phyloP scores from a whole-genome alignment of 2,329 filamentous ascomycete species.

The Talaromyces sp. region DNA sequence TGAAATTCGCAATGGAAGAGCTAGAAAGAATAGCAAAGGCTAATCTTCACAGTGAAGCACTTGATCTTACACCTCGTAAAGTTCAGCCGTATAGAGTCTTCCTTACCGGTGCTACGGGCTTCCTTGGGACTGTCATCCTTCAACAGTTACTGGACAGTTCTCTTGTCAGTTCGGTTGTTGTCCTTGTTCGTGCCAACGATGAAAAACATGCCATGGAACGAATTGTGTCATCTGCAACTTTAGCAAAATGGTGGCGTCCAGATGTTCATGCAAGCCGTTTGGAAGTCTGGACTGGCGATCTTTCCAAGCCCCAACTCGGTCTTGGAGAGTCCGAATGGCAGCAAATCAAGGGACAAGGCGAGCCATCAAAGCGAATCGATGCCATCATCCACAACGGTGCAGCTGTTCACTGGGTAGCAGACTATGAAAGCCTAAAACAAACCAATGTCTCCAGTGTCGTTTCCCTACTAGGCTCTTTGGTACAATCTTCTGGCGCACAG shows the following conservation, averaged over 20 bases:
- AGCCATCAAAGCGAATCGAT: constrained; percentile 55
- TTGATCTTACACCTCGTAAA: background rate
- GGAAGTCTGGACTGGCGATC: constrained; percentile 64
- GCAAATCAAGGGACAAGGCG: constrained; percentile 34
- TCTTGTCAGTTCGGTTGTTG: constrained; percentile 52
- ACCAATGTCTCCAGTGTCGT: constrained; percentile 80
- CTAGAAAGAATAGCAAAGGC: background rate
- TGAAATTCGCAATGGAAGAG: background rate
- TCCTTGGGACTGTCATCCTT: constrained; percentile 75
- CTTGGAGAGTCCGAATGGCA: constrained; percentile 61
- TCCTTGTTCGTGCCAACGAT: constrained; percentile 63
- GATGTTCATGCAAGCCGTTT: constrained; percentile 57
- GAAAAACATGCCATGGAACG: constrained; percentile 56
- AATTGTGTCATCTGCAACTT: constrained; percentile 60
- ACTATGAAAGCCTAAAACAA: constrained; percentile 65
- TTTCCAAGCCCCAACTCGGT: constrained; percentile 68
- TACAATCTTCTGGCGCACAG: constrained; percentile 64
- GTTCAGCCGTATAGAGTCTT: constrained; percentile 46
- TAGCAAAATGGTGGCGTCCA: constrained; percentile 68
- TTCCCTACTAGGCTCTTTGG: constrained; percentile 64
- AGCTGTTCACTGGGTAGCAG: constrained; percentile 70
- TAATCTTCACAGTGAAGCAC: background rate
- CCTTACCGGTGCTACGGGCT: constrained; percentile 83
- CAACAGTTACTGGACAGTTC: constrained; percentile 62
- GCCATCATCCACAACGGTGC: constrained; percentile 79